Percentiles rank a stretch among this genome's conserved stretches.
Evolutionary conservation across 139 green algal species (phyloP).

Genomic region (Chlamydomonas schloesseri): DNA sequence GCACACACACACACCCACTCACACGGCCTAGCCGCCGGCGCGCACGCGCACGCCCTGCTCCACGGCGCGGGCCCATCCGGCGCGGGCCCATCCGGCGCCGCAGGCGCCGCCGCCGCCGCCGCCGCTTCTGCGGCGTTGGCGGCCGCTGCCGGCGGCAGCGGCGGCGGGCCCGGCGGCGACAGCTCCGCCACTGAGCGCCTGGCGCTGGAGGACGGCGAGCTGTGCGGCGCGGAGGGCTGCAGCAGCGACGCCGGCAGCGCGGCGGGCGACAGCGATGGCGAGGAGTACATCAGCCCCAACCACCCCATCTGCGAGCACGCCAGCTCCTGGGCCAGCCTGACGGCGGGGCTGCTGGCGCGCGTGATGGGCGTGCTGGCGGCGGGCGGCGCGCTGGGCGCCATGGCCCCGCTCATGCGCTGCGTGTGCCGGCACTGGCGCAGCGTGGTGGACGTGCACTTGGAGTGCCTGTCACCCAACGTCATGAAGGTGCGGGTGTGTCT

Average conservation of each 20-base stretch:
- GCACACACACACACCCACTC: background rate
- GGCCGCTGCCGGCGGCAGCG: too few species aligned
- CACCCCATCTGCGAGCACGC: constrained; percentile 21
- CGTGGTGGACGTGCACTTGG: constrained; percentile 49
- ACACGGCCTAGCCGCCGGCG: background rate
- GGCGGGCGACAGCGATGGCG: background rate
- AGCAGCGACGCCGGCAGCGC: background rate
- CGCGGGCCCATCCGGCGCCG: background rate
- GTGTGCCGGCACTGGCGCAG: constrained; percentile 61
- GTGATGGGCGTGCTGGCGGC: constrained; percentile 45
- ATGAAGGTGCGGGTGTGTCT: constrained; percentile 13
- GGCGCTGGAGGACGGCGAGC: background rate
- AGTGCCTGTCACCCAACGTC: constrained; percentile 44
- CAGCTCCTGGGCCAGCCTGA: constrained; percentile 42
- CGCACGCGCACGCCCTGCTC: too few species aligned
- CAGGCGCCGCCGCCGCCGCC: too few species aligned
- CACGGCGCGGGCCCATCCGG: background rate
- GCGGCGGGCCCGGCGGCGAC: background rate
- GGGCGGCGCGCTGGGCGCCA: background rate
- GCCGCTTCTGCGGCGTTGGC: background rate
- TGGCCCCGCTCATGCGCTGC: constrained; percentile 21
- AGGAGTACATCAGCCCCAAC: constrained; percentile 15
- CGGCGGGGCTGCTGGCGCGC: constrained; percentile 35
- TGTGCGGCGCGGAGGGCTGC: background rate
- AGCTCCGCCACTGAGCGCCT: background rate